Conservation (phyloP, 1,284 basidiomycete species). For the Marasmius oreades region DNA sequence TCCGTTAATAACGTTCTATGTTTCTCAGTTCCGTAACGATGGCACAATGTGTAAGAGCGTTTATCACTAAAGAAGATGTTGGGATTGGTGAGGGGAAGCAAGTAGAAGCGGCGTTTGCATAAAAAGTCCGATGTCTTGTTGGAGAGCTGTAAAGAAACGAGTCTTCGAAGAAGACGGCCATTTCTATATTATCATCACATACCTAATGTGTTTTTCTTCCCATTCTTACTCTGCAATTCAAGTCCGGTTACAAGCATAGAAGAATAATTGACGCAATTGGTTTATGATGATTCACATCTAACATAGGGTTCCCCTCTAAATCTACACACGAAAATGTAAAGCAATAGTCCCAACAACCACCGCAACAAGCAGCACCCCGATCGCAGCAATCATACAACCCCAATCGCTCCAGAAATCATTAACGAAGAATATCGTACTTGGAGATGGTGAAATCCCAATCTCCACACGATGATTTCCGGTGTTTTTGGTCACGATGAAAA, state of each 20-base stretch:
- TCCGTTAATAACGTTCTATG: conserved; percentile 5
- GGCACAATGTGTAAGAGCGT: conserved; percentile 80
- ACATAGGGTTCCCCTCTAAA: no score
- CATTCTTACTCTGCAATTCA: background rate
- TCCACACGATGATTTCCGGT: conserved; percentile 43
- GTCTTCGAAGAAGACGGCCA: background rate
- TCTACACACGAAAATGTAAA: conserved; percentile 1
- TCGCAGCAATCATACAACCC: conserved; percentile 35
- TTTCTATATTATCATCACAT: background rate
- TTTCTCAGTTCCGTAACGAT: conserved; percentile 73
- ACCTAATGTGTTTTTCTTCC: background rate
- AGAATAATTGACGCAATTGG: no score
- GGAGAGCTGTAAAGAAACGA: background rate
- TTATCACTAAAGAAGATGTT: conserved; percentile 63
- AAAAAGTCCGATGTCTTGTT: background rate
- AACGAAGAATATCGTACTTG: conserved; percentile 45
- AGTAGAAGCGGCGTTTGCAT: conserved; percentile 46
- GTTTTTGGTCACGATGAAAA: conserved; percentile 55
- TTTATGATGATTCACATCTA: no score
- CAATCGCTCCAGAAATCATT: conserved; percentile 68
- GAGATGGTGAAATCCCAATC: conserved; percentile 50
- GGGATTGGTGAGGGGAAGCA: conserved; percentile 34
- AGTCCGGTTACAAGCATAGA: no score
- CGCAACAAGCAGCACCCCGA: conserved; percentile 22
- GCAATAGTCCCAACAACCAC: background rate